Evolutionary conservation across 2,329 filamentous ascomycete species (phyloP).

Genomic region (Monilinia laxa): DNA sequence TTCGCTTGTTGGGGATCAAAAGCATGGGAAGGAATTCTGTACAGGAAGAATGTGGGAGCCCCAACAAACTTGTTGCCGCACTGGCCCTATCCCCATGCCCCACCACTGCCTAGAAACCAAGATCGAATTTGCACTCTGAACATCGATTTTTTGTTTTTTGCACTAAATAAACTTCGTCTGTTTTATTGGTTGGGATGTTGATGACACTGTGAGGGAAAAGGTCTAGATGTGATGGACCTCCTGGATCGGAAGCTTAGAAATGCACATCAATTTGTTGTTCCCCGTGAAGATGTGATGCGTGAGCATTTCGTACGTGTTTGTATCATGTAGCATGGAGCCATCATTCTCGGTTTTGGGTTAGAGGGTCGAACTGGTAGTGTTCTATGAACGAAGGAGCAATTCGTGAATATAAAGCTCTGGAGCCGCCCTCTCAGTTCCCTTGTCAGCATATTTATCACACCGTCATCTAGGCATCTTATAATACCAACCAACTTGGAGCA

Average conservation of each 20-base stretch:
- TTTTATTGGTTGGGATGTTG: background rate
- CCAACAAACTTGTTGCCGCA: background rate
- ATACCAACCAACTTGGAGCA: conserved; percentile 1
- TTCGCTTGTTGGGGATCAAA: too few relatives aligned
- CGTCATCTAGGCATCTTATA: background rate
- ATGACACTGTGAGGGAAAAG: too few relatives aligned
- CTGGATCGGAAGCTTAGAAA: too few relatives aligned
- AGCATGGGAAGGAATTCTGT: too few relatives aligned
- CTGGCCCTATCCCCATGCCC: conserved; percentile 1
- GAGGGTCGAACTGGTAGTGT: background rate
- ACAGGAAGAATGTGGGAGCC: too few relatives aligned
- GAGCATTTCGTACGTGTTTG: background rate
- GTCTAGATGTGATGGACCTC: too few relatives aligned
- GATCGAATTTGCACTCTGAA: conserved; percentile 6
- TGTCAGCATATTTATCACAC: background rate
- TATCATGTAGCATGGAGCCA: conserved; percentile 9
- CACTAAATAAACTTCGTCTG: too few relatives aligned
- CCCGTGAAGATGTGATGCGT: background rate
- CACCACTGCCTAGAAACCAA: background rate
- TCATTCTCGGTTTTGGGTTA: background rate
- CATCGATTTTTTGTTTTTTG: conserved; percentile 1
- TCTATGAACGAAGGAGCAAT: background rate
- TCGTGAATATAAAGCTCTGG: background rate
- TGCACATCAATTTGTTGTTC: background rate
- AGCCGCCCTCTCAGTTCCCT: background rate